Conservation (phyloP, 257 asterid genomes). For the Agastache rugosa region DNA sequence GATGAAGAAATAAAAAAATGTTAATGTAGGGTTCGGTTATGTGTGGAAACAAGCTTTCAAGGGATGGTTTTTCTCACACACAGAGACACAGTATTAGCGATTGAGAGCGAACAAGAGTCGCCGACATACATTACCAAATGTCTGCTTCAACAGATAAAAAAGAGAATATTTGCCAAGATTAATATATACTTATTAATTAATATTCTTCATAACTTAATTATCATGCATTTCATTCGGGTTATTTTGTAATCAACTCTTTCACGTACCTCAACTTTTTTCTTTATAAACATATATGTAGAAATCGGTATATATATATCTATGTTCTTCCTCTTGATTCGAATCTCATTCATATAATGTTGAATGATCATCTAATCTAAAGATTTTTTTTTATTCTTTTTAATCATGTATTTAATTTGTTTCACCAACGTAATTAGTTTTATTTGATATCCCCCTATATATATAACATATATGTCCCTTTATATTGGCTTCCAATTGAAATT, state of each 20-base stretch:
- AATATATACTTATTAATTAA: neutral
- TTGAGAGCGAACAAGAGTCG: slow-evolving; percentile 38
- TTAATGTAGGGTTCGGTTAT: slow-evolving; percentile 18
- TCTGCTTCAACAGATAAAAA: slow-evolving; percentile 35
- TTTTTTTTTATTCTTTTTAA: neutral
- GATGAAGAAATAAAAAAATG: neutral
- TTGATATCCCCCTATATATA: too few species aligned
- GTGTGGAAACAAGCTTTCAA: slow-evolving; percentile 12
- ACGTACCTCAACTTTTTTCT: too few species aligned
- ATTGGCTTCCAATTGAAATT: neutral
- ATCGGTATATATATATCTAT: too few species aligned
- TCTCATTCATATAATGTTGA: too few species aligned
- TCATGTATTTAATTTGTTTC: neutral
- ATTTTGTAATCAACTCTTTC: neutral
- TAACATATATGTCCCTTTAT: neutral
- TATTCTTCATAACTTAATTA: slow-evolving; percentile 14
- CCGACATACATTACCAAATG: slow-evolving; percentile 48
- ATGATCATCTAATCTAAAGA: neutral
- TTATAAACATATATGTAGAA: neutral
- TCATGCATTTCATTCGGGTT: slow-evolving; percentile 11
- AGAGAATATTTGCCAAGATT: slow-evolving; percentile 43
- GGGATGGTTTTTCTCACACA: slow-evolving; percentile 25
- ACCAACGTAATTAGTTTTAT: neutral
- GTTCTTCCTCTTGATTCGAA: neutral
- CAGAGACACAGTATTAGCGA: slow-evolving; percentile 17